These are phyloP conservation scores for Penicillium coprophilum DNA, from an alignment of 495 filamentous ascomycete species.

Conservation along the genomic window DNA sequence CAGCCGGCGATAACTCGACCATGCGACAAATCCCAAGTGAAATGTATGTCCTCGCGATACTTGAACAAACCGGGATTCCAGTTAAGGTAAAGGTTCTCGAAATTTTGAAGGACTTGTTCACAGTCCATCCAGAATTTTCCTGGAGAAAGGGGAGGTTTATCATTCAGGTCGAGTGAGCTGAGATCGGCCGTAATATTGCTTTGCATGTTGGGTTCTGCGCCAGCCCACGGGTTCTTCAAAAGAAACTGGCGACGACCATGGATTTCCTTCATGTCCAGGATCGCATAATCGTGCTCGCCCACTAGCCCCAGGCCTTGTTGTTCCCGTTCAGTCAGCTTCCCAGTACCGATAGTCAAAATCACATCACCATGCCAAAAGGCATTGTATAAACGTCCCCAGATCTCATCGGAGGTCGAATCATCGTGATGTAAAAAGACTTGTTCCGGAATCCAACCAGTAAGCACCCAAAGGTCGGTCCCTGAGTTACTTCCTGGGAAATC, in stretches of 20 bases:
- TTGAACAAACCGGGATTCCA: slow-evolving; percentile 91
- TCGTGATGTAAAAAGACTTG: slow-evolving; percentile 87
- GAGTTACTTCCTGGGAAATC: slow-evolving; percentile 99
- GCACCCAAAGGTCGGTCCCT: slow-evolving; percentile 83
- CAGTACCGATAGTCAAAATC: slow-evolving; percentile 86
- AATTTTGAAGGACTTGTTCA: slow-evolving; percentile 81
- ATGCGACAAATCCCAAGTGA: slow-evolving; percentile 76
- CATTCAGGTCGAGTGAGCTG: slow-evolving; percentile 6
- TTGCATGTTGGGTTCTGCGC: slow-evolving; percentile 49
- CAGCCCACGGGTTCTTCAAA: slow-evolving; percentile 95
- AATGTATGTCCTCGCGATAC: slow-evolving; percentile 82
- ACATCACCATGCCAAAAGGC: slow-evolving; percentile 79
- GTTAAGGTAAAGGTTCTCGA: slow-evolving; percentile 93
- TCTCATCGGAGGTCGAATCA: slow-evolving; percentile 66
- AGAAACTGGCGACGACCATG: slow-evolving; percentile 65
- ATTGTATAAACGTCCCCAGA: slow-evolving; percentile 77
- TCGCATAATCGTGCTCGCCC: slow-evolving; percentile 90
- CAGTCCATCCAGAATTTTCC: slow-evolving; percentile 92
- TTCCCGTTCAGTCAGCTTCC: slow-evolving; percentile 68
- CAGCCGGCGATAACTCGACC: slow-evolving; percentile 55
- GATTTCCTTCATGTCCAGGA: slow-evolving; percentile 73
- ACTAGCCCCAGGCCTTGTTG: slow-evolving; percentile 79
- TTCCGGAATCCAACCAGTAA: slow-evolving; percentile 96
- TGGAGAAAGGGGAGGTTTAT: slow-evolving; percentile 40
- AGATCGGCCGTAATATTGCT: slow-evolving; percentile 14